Conservation (phyloP, 352 stramenopile species). For the Phytophthora pseudosyringae region DNA sequence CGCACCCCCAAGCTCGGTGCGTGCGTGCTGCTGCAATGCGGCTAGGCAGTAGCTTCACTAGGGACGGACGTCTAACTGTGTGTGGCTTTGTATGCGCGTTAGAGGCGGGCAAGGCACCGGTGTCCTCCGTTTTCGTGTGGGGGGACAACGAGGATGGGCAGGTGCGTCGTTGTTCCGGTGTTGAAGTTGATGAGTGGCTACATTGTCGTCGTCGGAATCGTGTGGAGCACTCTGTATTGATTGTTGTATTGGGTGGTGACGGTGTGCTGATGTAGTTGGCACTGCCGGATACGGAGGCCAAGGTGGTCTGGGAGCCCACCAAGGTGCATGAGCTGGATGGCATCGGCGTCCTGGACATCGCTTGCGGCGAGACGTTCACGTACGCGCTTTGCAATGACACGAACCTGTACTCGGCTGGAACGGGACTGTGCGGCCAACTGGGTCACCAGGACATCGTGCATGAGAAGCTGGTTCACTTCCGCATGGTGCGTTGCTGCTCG, state of each 20-base stretch:
- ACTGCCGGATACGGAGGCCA: slow-evolving; percentile 50
- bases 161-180: slow-evolving; percentile 37
- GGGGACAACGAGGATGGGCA: slow-evolving; percentile 86
- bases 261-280: slow-evolving; percentile 45
- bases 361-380: slow-evolving; percentile 67
- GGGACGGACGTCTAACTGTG: slow-evolving; percentile 19
- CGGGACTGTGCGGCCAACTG: slow-evolving; percentile 61
- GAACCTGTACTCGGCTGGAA: slow-evolving; percentile 81
- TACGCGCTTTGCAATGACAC: slow-evolving; percentile 71
- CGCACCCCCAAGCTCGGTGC: slow-evolving; percentile 57
- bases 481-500: slow-evolving; percentile 50
- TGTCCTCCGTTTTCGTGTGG: slow-evolving; percentile 76
- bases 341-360: slow-evolving; percentile 71
- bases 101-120: slow-evolving; percentile 47
- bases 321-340: slow-evolving; percentile 65
- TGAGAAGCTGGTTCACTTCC: slow-evolving; percentile 81
- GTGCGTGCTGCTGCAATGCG: slow-evolving; percentile 7
- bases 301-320: slow-evolving; percentile 65
- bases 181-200: slow-evolving; percentile 21
- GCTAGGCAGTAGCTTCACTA: not conserved
- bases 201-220: slow-evolving; percentile 5
- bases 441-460: slow-evolving; percentile 82
- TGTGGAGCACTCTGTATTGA: slow-evolving; percentile 1
- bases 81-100: not conserved
- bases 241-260: slow-evolving; percentile 4